Evolutionary conservation across 2,329 filamentous ascomycete species (phyloP).

Genomic region (Emmonsiellopsis sp.): DNA sequence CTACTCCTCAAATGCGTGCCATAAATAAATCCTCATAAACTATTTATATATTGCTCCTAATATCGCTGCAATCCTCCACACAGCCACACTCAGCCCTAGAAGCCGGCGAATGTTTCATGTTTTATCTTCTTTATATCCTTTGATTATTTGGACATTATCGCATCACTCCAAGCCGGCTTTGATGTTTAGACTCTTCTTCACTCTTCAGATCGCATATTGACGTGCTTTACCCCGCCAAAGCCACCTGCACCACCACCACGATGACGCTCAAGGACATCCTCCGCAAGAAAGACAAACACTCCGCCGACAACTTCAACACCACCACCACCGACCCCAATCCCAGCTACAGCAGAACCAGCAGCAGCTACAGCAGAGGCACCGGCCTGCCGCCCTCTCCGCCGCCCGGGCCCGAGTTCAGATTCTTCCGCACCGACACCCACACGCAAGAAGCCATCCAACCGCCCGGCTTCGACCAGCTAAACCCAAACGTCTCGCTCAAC

Average conservation of each 20-base stretch:
- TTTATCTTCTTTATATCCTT: no score
- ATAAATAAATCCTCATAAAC: no score
- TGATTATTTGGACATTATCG: no score
- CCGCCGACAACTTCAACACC: conserved; percentile 11
- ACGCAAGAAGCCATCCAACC: conserved; percentile 70
- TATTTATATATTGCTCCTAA: no score
- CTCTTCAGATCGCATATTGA: no score
- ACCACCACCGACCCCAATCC: conserved; percentile 1
- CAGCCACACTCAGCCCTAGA: no score
- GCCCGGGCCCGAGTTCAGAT: conserved; percentile 61
- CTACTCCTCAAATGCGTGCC: no score
- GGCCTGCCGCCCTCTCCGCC: conserved; percentile 23
- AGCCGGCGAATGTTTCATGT: no score
- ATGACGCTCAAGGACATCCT: conserved; percentile 54
- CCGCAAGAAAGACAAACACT: conserved; percentile 51
- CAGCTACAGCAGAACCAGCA: conserved; percentile 9
- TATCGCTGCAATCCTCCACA: no score
- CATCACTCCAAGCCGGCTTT: no score
- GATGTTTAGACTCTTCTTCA: no score
- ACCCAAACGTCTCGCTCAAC: neutral
- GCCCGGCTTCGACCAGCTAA: conserved; percentile 43
- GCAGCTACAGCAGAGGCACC: conserved; percentile 7
- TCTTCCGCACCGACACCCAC: conserved; percentile 75
- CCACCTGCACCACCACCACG: conserved; percentile 6
- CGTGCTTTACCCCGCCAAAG: neutral